phyloP scores from a whole-genome alignment of 176 grass and related monocot genomes.

The Elaeis guineensis region DNA sequence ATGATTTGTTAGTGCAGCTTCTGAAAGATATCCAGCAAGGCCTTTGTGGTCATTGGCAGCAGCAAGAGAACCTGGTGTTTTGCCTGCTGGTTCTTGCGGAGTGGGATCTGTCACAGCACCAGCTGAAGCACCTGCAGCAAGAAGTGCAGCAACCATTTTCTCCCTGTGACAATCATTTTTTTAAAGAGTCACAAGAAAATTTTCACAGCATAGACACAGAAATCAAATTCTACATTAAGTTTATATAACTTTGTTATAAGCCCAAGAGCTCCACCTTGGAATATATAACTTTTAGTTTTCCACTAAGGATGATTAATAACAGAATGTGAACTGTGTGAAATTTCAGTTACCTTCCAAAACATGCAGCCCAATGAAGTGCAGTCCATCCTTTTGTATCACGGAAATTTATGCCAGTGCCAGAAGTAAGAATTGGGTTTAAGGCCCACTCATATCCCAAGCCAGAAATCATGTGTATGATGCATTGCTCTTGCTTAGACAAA shows the following conservation, averaged over 20 bases:
- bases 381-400: slow-evolving; percentile 89
- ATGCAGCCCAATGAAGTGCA: slow-evolving; percentile 89
- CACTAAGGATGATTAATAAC: too few relatives aligned
- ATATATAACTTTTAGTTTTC: too few relatives aligned
- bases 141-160: slow-evolving; percentile 57
- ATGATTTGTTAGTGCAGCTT: slow-evolving; percentile 57
- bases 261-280: too few relatives aligned
- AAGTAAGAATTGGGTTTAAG: slow-evolving; percentile 52
- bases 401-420: slow-evolving; percentile 65
- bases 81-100: slow-evolving; percentile 50
- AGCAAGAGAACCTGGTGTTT: slow-evolving; percentile 62
- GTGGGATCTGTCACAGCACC: slow-evolving; percentile 65
- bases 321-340: too few relatives aligned
- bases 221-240: too few relatives aligned
- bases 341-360: slow-evolving; percentile 67
- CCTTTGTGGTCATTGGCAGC: slow-evolving; percentile 59
- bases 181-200: too few relatives aligned
- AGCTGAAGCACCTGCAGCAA: slow-evolving; percentile 59
- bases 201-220: too few relatives aligned
- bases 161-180: slow-evolving; percentile 28
- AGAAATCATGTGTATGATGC: slow-evolving; percentile 71
- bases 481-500: slow-evolving; percentile 52
- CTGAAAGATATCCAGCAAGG: slow-evolving; percentile 88
- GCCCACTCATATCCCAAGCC: slow-evolving; percentile 66
- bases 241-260: too few relatives aligned